Base-by-base conservation (phyloP, 2,329 filamentous ascomycete genomes). In the Trichoderma harzianum region DNA sequence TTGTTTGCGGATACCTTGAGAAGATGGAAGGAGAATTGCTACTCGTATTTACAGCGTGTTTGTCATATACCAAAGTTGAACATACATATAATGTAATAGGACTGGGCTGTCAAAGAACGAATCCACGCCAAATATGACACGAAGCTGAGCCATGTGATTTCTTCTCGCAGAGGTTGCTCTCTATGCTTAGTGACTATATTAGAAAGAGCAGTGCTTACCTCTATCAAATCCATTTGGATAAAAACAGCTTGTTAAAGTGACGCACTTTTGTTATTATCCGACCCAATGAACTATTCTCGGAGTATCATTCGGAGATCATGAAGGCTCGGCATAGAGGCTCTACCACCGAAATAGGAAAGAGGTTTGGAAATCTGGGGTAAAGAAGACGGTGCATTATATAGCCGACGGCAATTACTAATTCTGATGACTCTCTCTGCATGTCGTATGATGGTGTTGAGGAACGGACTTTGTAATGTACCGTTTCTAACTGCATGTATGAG, bases 221-320 rank as follows among this genome's bases (percentile, higher is more conserved):
- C 10, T 7, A n/a, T 24, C 16, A 1, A 5, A 28, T 3, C 16
- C 6, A 39, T 6, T 28, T 28, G 21, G 14, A 32, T 14, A 5
- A 3, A 2, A 26, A 55, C 5, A 21, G 6, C 55, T 7, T 55
- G 7, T 12, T 10, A 24, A 58, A 57, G 7, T 58, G 34, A 16
- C n/a, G 26, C 26, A 26, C 32, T 12, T 14, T 34, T 14, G 24
- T 14, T 39, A 24, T 21, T 3, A 12, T 26, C 21, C 11, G 10
- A n/a, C 5, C 53, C 55, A 69, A 60, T 69, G 28, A 69, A 60
- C 1, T 69, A 61, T 51, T 61, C 14, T 61, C 66, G 66, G 66
- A 47, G 26, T 18, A 61, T 61, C 53, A 51, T 51, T 69, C 66
- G 66, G 66, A n/a, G 55, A 26, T 26, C 8, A 21, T 32, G 21